Evolutionary conservation across 1,284 basidiomycete genomes (phyloP).

Genomic region (Apiotrichum porosum): DNA sequence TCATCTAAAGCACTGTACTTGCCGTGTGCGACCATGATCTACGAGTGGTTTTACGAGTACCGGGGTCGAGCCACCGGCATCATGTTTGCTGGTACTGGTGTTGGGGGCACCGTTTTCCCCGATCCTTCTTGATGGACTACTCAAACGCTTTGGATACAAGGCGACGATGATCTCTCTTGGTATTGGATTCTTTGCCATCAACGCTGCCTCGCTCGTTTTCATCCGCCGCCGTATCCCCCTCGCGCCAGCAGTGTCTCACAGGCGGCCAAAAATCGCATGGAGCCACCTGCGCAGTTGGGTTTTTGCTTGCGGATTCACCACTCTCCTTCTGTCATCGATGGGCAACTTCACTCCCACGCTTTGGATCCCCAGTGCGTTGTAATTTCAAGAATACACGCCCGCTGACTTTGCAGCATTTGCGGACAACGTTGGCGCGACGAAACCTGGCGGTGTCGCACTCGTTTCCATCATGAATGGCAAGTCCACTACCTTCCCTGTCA

Average conservation of each 20-base stretch:
- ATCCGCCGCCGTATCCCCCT: conserved; percentile 42
- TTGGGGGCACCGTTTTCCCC: conserved; percentile 43
- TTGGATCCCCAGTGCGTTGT: conserved; percentile 20
- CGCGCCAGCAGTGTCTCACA: not conserved
- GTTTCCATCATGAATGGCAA: conserved; percentile 46
- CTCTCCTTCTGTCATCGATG: conserved; percentile 36
- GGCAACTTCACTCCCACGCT: conserved; percentile 46
- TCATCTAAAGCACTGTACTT: conserved; percentile 30
- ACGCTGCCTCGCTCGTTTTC: conserved; percentile 30
- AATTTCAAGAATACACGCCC: not conserved
- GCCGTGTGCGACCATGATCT: conserved; percentile 42
- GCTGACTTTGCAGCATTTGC: conserved; percentile 28
- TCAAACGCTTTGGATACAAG: conserved; percentile 41
- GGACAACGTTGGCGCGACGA: conserved; percentile 29
- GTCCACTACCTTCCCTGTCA: conserved; percentile 17
- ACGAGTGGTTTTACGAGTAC: conserved; percentile 42
- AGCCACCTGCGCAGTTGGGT: conserved; percentile 23
- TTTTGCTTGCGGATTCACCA: conserved; percentile 26
- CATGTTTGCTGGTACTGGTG: conserved; percentile 44
- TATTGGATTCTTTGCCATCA: conserved; percentile 28
- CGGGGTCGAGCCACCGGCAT: conserved; percentile 45
- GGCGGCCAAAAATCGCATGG: conserved; percentile 16
- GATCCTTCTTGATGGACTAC: conserved; percentile 39
- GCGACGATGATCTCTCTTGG: conserved; percentile 40
- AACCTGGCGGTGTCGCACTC: conserved; percentile 37